phyloP scores from a whole-genome alignment of 2,329 filamentous ascomycete genomes.

The Cordyceps militaris region DNA sequence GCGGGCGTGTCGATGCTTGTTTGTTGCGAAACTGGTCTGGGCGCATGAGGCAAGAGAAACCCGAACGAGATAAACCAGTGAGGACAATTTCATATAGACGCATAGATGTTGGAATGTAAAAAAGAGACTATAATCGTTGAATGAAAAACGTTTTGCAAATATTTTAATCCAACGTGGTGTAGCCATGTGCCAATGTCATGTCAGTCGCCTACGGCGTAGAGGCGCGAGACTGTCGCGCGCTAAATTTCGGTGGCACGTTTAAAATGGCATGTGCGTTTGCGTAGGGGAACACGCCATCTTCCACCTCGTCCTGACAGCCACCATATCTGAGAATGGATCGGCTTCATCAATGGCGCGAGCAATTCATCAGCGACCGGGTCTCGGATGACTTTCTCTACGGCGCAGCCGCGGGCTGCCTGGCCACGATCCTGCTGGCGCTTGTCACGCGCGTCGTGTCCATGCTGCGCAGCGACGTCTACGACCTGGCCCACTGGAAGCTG shows the following conservation, averaged over 20 bases:
- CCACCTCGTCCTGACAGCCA: background rate
- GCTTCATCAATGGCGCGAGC: background rate
- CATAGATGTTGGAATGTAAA: too few species aligned
- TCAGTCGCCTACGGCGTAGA: too few species aligned
- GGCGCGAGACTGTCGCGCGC: too few species aligned
- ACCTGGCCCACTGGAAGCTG: constrained; percentile 49
- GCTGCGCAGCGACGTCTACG: constrained; percentile 32
- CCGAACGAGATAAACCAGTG: too few species aligned
- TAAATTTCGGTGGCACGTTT: too few species aligned
- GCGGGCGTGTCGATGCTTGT: background rate
- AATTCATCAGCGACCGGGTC: background rate
- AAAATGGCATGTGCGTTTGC: too few species aligned
- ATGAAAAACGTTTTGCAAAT: too few species aligned
- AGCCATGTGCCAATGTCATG: too few species aligned
- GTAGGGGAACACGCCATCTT: background rate
- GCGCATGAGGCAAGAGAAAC: too few species aligned
- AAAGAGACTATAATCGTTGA: too few species aligned
- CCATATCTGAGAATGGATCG: background rate
- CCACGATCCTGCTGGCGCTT: constrained; percentile 29
- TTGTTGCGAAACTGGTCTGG: background rate
- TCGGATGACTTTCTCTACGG: constrained; percentile 9
- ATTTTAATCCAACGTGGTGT: too few species aligned
- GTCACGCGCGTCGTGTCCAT: constrained; percentile 16
- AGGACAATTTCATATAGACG: too few species aligned
- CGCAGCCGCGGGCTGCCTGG: background rate